These are phyloP conservation scores for Inga leiocalycina DNA, from an alignment of 306 rosid genomes.

Conservation along the genomic window DNA sequence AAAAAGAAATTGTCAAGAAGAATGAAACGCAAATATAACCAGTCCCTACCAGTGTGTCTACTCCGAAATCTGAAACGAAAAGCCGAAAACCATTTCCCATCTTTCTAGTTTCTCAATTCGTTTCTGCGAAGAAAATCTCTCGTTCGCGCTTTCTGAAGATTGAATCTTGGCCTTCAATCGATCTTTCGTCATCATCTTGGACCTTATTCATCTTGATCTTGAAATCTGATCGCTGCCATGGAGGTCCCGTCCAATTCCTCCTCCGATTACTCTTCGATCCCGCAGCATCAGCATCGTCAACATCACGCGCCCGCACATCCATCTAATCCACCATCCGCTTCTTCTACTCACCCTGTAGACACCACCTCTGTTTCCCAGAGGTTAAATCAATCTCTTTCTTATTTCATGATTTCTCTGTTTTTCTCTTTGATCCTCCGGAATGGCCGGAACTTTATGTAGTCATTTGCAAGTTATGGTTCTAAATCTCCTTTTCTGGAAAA, in stretches of 20 bases:
- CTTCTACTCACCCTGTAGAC: slow-evolving; percentile 60
- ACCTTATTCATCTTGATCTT: slow-evolving; percentile 24
- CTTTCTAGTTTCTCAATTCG: neutral
- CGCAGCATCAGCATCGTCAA: slow-evolving; percentile 48
- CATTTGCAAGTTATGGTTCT: neutral
- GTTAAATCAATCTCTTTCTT: slow-evolving; percentile 31
- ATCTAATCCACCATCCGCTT: slow-evolving; percentile 49
- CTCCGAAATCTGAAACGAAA: slow-evolving; percentile 18
- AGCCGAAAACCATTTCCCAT: neutral
- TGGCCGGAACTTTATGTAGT: neutral
- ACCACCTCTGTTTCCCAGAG: slow-evolving; percentile 79
- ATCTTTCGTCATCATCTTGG: neutral
- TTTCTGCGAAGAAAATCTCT: neutral
- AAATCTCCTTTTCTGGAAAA: neutral
- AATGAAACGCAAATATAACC: too few species aligned
- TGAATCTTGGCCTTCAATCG: slow-evolving; percentile 36
- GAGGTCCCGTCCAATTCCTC: slow-evolving; percentile 72
- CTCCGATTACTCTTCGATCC: slow-evolving; percentile 58
- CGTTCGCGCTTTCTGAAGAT: slow-evolving; percentile 11
- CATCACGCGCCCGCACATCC: slow-evolving; percentile 39
- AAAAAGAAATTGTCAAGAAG: neutral
- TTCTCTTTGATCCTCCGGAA: slow-evolving; percentile 30
- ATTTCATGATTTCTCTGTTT: neutral
- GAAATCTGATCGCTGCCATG: slow-evolving; percentile 52
- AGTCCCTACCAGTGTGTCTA: neutral